Base-by-base conservation (phyloP, 2,329 filamentous ascomycete genomes). In the Colletotrichum falcatum region DNA sequence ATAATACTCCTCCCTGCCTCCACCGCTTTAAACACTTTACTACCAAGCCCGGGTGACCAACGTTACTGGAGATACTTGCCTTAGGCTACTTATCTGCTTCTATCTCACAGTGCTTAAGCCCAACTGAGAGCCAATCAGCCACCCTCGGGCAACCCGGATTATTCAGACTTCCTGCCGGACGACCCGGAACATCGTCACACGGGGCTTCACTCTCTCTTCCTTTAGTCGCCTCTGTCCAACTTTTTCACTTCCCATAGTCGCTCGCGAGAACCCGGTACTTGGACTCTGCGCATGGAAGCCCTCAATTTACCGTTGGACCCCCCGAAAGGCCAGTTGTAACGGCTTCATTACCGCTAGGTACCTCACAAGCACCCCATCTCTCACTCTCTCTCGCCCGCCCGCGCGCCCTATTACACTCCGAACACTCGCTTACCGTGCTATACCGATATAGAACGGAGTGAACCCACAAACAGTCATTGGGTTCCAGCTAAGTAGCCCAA, bases 141-240 rank as follows among this genome's bases (percentile, higher is more conserved):
- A 26, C 20, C 26, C 44, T 48, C n/a, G 16, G 16, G n/a, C 59
- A 48, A 61, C 30, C 4, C 30, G 16, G 26, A 26, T 49, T 35
- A 61, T 61, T 51, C 44, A 61, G 16, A 39, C 46, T 28, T 28
- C 44, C 44, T 51, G 9, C 59, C 59, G 59, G 46, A 37, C 59
- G n/a, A 61, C 59, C 59, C 59, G 59, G 59, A 14, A 28, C 59
- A 28, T 49, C 28, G 12, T 8, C 26, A 20, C 20, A 37, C 44
- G 23, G 53, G 9, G 14, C 48, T 20, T 59, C 55, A 12, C 37
- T 59, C 37, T 39, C 20, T 59, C 55, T 30, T 58, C n/a, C 6
- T 28, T 44, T 14, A 4, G 1, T n/a, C 33, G 12, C n/a, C 9
- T 30, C 16, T 30, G 37, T 30, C 35, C 20, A 12, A 20, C 58